Conservation (phyloP, 1,139 yeast genomes). For the Hemisphaericaspora xylanilytica region DNA sequence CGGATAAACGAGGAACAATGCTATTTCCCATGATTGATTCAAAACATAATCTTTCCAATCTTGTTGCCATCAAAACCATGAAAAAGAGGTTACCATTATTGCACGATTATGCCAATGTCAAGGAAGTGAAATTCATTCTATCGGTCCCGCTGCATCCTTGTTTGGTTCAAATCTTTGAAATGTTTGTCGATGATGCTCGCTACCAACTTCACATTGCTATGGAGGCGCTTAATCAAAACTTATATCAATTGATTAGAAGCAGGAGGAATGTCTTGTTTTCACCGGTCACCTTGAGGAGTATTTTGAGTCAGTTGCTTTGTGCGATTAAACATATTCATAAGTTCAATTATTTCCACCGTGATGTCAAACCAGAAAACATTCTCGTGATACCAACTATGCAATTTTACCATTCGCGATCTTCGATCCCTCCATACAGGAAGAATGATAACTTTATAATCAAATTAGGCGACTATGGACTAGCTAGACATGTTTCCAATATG, state of each 20-base stretch:
- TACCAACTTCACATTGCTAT: slow-evolving; percentile 73
- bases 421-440: slow-evolving; percentile 37
- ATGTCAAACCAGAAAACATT: slow-evolving; percentile 76
- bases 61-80: slow-evolving; percentile 87
- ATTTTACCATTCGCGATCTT: slow-evolving; percentile 47
- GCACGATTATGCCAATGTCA: slow-evolving; percentile 59
- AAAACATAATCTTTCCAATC: slow-evolving; percentile 26
- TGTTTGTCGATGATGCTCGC: slow-evolving; percentile 63
- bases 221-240: slow-evolving; percentile 84
- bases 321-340: slow-evolving; percentile 84
- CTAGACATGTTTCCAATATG: slow-evolving; percentile 58
- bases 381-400: slow-evolving; percentile 59
- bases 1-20: slow-evolving; percentile 40
- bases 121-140: slow-evolving; percentile 73
- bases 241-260: slow-evolving; percentile 67
- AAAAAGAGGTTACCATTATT: slow-evolving; percentile 48
- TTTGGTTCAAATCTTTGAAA: slow-evolving; percentile 71
- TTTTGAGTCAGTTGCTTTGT: slow-evolving; percentile 65
- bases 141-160: slow-evolving; percentile 70
- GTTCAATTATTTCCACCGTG: slow-evolving; percentile 78
- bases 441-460: slow-evolving; percentile 63
- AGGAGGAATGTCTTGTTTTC: slow-evolving; percentile 54
- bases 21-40: slow-evolving; percentile 45
- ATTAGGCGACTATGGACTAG: slow-evolving; percentile 89
- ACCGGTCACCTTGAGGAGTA: slow-evolving; percentile 57